A percentile compares a stretch with the other conserved stretches of the same genome.
phyloP scores from a whole-genome alignment of 164 flowering plant species.

The Stephania yunnanensis region DNA sequence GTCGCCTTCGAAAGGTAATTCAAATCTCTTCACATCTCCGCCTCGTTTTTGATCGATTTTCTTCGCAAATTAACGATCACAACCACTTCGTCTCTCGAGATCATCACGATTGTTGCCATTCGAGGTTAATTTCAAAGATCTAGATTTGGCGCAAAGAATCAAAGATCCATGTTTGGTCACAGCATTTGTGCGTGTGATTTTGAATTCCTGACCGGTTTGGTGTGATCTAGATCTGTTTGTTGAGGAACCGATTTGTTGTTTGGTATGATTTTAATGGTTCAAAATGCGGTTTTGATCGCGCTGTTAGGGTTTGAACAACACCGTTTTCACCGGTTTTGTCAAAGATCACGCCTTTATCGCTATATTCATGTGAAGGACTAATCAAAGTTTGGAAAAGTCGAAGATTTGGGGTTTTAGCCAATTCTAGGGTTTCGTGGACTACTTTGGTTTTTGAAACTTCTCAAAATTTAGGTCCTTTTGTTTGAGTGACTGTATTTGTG shows the following conservation, averaged over 20 bases:
- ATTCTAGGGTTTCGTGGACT: neutral
- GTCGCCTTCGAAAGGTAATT: too few species aligned
- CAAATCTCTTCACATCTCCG: too few species aligned
- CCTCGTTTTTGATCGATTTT: too few species aligned
- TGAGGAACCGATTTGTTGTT: neutral
- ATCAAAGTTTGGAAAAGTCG: neutral
- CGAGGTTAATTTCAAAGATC: neutral
- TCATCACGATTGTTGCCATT: neutral
- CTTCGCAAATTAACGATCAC: too few species aligned
- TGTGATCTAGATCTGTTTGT: neutral
- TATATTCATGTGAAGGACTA: neutral
- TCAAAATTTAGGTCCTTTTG: neutral
- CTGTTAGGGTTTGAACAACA: neutral
- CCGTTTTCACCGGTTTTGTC: neutral
- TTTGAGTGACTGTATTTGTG: neutral
- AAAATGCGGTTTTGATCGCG: neutral
- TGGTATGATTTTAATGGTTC: neutral
- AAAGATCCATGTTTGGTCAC: too few species aligned
- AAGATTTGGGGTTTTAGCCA: neutral
- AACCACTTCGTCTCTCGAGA: neutral
- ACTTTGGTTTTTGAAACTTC: neutral
- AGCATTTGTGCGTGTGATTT: neutral
- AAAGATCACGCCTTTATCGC: neutral
- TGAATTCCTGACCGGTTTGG: neutral
- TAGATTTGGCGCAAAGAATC: neutral